Evolutionary conservation across 768 basidiomycete genomes (phyloP).

Genomic region (Russula vinacea): DNA sequence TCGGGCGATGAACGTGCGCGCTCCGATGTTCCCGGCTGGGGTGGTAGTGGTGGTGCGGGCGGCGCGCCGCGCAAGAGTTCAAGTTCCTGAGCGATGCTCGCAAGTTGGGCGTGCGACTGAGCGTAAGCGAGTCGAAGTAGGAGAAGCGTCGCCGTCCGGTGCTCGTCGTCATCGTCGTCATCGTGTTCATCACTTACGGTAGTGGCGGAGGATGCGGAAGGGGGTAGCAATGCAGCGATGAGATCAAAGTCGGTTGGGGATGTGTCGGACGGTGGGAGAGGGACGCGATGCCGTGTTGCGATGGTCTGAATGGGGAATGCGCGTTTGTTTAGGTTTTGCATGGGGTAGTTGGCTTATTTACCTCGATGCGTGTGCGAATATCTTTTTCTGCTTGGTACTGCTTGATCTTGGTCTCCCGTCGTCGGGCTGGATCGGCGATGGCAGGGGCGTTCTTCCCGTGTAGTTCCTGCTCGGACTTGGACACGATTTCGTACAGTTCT

Average conservation of each 20-base stretch:
- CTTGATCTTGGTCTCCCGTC: conserved; percentile 85
- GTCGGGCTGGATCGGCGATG: conserved; percentile 61
- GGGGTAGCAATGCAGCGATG: conserved; percentile 56
- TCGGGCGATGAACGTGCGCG: conserved; percentile 39
- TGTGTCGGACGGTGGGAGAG: conserved; percentile 34
- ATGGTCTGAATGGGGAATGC: conserved; percentile 42
- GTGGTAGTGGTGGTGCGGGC: conserved; percentile 38
- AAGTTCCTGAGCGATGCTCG: conserved; percentile 68
- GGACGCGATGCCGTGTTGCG: conserved; percentile 51
- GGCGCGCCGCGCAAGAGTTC: conserved; percentile 62
- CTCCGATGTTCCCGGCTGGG: conserved; percentile 34
- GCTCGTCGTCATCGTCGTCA: conserved; percentile 60
- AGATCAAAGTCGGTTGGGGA: conserved; percentile 56
- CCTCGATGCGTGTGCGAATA: conserved; percentile 66
- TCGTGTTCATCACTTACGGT: conserved; percentile 52
- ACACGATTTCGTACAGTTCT: conserved; percentile 64
- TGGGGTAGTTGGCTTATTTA: conserved; percentile 35
- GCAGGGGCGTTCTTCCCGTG: conserved; percentile 48
- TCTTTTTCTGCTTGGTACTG: conserved; percentile 88
- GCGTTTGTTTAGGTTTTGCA: neutral
- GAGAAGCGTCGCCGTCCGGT: conserved; percentile 66
- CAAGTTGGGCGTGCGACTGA: conserved; percentile 63
- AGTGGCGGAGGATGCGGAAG: conserved; percentile 32
- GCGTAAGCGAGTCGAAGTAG: conserved; percentile 70
- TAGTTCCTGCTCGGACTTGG: conserved; percentile 55